A percentile compares a stretch with the other conserved stretches of the same genome.
These are phyloP conservation scores for Taxillus chinensis DNA, from an alignment of 164 flowering plant genomes.

Conservation along the genomic window DNA sequence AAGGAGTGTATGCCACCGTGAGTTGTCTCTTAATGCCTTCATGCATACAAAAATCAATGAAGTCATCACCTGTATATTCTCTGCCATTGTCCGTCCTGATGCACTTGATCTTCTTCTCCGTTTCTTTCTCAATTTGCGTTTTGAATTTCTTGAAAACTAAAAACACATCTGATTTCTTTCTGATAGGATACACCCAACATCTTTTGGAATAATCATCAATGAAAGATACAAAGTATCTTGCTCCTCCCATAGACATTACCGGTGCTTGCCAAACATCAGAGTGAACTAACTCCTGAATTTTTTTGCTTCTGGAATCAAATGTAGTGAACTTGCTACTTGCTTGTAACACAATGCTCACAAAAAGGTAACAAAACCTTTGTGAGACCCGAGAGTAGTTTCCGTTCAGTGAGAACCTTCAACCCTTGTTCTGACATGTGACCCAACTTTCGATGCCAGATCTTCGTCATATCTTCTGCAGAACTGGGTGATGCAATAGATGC, in stretches of 20 bases:
- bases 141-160: conserved; percentile 8
- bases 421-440: conserved; percentile 12
- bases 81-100: conserved; percentile 9
- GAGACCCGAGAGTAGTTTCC: conserved; percentile 6
- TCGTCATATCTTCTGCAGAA: conserved; percentile 6
- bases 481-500: conserved; percentile 1
- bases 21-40: conserved; percentile 11
- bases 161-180: conserved; percentile 8
- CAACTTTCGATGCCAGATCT: conserved; percentile 9
- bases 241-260: conserved; percentile 6
- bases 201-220: too few species aligned
- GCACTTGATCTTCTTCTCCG: conserved; percentile 11
- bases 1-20: conserved; percentile 10
- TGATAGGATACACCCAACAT: conserved; percentile 8
- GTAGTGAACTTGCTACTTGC: conserved; percentile 7
- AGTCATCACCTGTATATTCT: conserved; percentile 8
- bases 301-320: conserved; percentile 2
- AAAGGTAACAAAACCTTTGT: background rate
- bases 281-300: conserved; percentile 1
- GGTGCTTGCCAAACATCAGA: conserved; percentile 11
- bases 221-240: conserved; percentile 5
- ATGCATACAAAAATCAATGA: conserved; percentile 3
- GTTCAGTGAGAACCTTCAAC: conserved; percentile 8
- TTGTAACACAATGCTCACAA: conserved; percentile 12
- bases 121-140: conserved; percentile 6